Conservation (phyloP, 108 stramenopile species). For the Cyclotella kingstonii region DNA sequence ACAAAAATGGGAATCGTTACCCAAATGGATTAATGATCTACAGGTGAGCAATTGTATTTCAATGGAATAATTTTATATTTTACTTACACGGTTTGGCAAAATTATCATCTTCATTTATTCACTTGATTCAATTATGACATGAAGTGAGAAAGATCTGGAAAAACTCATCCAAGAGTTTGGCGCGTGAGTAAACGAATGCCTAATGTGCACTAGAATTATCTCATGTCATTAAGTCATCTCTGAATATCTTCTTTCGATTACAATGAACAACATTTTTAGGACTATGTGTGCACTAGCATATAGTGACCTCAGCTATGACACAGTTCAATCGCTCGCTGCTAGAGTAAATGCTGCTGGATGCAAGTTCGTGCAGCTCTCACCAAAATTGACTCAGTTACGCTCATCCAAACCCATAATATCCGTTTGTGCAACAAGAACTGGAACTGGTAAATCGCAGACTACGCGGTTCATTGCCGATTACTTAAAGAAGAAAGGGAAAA, state of each 20-base stretch:
- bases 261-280: not conserved
- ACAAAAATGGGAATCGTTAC: slow-evolving; percentile 46
- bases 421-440: slow-evolving; percentile 49
- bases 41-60: not conserved
- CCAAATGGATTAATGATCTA: slow-evolving; percentile 50
- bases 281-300: slow-evolving; percentile 45
- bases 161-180: slow-evolving; percentile 39
- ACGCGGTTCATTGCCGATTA: slow-evolving; percentile 43
- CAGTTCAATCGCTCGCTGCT: slow-evolving; percentile 45
- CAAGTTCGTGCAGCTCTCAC: slow-evolving; percentile 52
- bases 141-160: slow-evolving; percentile 38
- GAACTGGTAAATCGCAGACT: slow-evolving; percentile 47
- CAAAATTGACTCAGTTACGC: slow-evolving; percentile 32
- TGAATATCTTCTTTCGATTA: no score
- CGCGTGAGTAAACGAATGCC: not conserved
- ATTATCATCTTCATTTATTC: not conserved
- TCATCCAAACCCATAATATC: slow-evolving; percentile 48
- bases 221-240: no score
- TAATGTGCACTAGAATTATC: not conserved
- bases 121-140: no score
- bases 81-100: not conserved
- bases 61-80: not conserved
- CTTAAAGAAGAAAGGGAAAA: slow-evolving; percentile 44
- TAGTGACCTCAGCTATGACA: slow-evolving; percentile 36
- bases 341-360: slow-evolving; percentile 48